phyloP scores from a whole-genome alignment of 2,329 filamentous ascomycete genomes.

The Fusarium succisae region DNA sequence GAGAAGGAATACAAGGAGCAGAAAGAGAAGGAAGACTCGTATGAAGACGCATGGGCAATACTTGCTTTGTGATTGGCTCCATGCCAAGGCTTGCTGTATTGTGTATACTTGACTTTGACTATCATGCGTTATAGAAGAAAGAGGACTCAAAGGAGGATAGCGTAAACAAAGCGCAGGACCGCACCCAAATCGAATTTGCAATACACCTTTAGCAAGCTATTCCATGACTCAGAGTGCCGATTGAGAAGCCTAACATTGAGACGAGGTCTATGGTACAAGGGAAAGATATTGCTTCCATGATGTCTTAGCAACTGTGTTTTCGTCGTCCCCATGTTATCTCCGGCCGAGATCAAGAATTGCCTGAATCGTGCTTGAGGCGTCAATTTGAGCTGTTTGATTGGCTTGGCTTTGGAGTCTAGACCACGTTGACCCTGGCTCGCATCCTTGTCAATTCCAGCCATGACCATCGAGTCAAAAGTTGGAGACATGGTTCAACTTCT shows the following conservation, averaged over 20 bases:
- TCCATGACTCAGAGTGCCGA: not conserved
- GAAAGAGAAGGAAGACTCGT: not conserved
- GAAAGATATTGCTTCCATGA: not conserved
- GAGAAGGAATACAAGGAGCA: not conserved
- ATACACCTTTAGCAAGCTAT: not conserved
- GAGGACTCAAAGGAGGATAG: not conserved
- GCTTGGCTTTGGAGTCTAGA: not conserved
- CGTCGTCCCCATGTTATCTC: not conserved
- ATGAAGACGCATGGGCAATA: not conserved
- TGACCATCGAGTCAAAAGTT: not conserved
- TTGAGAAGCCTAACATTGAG: not conserved
- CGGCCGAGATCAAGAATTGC: not conserved
- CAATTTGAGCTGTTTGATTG: not conserved
- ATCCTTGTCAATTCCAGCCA: not conserved
- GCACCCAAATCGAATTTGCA: not conserved
- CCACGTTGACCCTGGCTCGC: not conserved
- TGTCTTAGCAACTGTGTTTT: not conserved
- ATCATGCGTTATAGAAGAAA: not conserved
- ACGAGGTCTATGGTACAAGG: not conserved
- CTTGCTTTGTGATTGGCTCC: not conserved
- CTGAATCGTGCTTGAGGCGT: not conserved
- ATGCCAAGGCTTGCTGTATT: not conserved
- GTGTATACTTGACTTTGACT: not conserved
- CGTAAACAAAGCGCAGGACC: not conserved
- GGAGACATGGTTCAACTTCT: not conserved